phyloP scores from a whole-genome alignment of 306 rosid species.

The Fragaria vesca region DNA sequence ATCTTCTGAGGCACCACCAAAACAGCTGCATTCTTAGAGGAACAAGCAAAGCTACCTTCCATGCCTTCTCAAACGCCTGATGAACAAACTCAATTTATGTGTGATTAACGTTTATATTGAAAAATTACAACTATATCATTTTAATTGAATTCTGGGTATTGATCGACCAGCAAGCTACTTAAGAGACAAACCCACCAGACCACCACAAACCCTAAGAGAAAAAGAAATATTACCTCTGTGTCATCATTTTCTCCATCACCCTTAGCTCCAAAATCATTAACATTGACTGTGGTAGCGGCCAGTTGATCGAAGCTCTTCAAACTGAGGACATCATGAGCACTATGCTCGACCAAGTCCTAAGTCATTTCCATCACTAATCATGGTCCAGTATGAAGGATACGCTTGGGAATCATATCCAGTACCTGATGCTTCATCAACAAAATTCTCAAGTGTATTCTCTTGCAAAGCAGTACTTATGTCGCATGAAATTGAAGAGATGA shows the following conservation, averaged over 20 bases:
- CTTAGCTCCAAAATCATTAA: slow-evolving; percentile 57
- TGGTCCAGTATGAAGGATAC: slow-evolving; percentile 23
- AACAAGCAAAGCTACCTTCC: slow-evolving; percentile 55
- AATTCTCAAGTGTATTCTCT: slow-evolving; percentile 32
- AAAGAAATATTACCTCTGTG: slow-evolving; percentile 41
- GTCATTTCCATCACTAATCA: slow-evolving; percentile 28
- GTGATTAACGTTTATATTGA: background rate
- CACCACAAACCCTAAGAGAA: background rate
- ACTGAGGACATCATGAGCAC: slow-evolving; percentile 9
- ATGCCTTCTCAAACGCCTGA: slow-evolving; percentile 72
- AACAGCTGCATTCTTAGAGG: slow-evolving; percentile 33
- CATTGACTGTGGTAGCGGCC: slow-evolving; percentile 37
- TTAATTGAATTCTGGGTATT: background rate
- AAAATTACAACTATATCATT: background rate
- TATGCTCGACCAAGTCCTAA: slow-evolving; percentile 34
- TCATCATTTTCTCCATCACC: slow-evolving; percentile 54
- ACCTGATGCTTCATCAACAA: background rate
- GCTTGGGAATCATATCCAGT: slow-evolving; percentile 18
- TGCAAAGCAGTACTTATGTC: slow-evolving; percentile 19
- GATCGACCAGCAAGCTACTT: background rate
- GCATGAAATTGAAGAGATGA: slow-evolving; percentile 32
- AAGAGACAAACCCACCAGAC: background rate
- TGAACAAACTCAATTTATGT: background rate
- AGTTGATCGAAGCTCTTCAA: slow-evolving; percentile 18
- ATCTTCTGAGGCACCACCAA: slow-evolving; percentile 37